A percentile compares a stretch with the other conserved stretches of the same genome.
phyloP scores from a whole-genome alignment of 2,329 filamentous ascomycete species.

The Thermothelomyces thermophilus region DNA sequence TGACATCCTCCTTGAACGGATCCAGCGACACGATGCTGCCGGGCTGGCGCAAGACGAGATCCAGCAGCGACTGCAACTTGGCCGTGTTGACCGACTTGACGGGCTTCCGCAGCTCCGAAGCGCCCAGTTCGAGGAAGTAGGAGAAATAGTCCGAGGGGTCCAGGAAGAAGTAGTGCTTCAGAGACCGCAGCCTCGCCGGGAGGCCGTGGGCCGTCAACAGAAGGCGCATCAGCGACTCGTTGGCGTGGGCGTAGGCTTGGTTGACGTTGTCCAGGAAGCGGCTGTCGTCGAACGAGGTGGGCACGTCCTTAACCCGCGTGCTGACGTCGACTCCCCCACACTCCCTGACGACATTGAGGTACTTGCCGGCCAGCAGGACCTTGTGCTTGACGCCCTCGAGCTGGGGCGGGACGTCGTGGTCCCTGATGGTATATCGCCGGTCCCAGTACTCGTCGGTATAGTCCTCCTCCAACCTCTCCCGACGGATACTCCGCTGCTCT shows the following conservation, averaged over 20 bases:
- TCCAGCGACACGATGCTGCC: slow-evolving; percentile 90
- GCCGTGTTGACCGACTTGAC: slow-evolving; percentile 82
- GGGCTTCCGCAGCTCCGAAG: slow-evolving; percentile 83
- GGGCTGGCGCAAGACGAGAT: slow-evolving; percentile 91
- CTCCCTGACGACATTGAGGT: slow-evolving; percentile 94
- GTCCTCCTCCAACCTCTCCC: slow-evolving; percentile 86
- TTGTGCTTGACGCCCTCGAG: slow-evolving; percentile 88
- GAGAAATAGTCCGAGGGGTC: slow-evolving; percentile 97
- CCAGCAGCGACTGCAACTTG: slow-evolving; percentile 92
- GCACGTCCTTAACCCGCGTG: slow-evolving; percentile 81
- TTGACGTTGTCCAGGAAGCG: slow-evolving; percentile 95
- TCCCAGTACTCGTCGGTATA: slow-evolving; percentile 99
- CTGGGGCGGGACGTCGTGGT: slow-evolving; percentile 86
- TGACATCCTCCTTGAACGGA: slow-evolving; percentile 97
- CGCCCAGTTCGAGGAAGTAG: slow-evolving; percentile 88
- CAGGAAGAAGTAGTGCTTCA: slow-evolving; percentile 99
- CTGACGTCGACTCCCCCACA: slow-evolving; percentile 94
- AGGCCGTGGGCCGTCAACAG: slow-evolving; percentile 89
- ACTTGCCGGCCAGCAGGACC: slow-evolving; percentile 91
- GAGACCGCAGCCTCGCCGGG: slow-evolving; percentile 74
- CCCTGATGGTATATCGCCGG: slow-evolving; percentile 88
- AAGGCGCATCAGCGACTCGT: slow-evolving; percentile 84
- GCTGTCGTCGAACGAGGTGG: slow-evolving; percentile 82
- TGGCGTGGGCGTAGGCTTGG: slow-evolving; percentile 88
- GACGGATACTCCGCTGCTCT: slow-evolving; percentile 89